Evolutionary conservation across 257 asterid genomes (phyloP).

Genomic region (Solanum infundibuliforme): DNA sequence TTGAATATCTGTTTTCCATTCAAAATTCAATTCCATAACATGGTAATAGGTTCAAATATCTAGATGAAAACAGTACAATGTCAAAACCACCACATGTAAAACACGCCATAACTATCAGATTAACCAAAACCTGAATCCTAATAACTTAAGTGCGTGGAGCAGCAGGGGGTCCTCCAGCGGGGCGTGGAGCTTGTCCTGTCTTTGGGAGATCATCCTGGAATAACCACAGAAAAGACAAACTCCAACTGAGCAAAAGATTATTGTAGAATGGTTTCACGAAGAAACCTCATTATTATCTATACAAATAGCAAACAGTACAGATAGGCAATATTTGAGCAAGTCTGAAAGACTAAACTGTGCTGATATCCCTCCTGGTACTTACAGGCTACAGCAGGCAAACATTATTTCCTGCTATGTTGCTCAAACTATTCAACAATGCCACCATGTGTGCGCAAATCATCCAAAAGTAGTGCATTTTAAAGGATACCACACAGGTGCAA

Average conservation of each 20-base stretch:
- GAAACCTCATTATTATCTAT: neutral
- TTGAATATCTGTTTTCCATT: neutral
- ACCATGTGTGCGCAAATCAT: neutral
- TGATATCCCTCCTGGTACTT: neutral
- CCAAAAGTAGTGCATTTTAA: neutral
- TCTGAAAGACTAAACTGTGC: neutral
- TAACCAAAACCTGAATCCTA: neutral
- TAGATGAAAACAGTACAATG: neutral
- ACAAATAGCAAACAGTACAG: neutral
- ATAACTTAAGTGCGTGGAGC: constrained; percentile 29
- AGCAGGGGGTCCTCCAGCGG: constrained; percentile 40
- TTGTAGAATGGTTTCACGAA: neutral
- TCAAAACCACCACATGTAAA: neutral
- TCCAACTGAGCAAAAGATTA: neutral
- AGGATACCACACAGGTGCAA: neutral
- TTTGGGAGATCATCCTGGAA: constrained; percentile 55
- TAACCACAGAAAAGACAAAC: neutral
- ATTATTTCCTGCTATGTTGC: neutral
- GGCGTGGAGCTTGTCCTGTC: constrained; percentile 53
- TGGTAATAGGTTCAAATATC: neutral
- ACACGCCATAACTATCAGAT: neutral
- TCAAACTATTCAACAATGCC: neutral
- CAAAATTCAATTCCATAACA: neutral
- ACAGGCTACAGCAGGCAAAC: neutral
- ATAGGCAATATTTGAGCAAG: neutral